phyloP scores from a whole-genome alignment of 345 rosid species.

The Bruguiera gymnorhiza region DNA sequence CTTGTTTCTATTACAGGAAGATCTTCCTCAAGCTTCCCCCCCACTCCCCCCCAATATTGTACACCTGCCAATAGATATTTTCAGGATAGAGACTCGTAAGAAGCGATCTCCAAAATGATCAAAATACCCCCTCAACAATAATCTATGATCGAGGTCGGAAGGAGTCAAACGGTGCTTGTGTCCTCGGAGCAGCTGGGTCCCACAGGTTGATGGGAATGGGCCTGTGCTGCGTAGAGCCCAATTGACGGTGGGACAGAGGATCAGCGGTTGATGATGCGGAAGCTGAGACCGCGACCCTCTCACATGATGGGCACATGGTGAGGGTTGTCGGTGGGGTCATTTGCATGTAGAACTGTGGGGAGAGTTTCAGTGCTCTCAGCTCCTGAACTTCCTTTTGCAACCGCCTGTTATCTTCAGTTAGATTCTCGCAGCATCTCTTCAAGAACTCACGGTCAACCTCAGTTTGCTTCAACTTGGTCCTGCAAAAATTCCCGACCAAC shows the following conservation, averaged over 20 bases:
- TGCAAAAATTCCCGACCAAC: constrained; percentile 18
- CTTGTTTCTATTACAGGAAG: constrained; percentile 12
- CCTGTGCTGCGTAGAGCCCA: constrained; percentile 18
- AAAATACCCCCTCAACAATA: constrained; percentile 16
- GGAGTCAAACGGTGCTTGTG: constrained; percentile 44
- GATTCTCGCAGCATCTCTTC: constrained; percentile 91
- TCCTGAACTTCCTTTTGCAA: constrained; percentile 92
- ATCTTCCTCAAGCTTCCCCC: neutral
- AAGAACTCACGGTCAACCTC: constrained; percentile 98
- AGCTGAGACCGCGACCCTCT: constrained; percentile 77
- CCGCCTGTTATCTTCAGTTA: constrained; percentile 95
- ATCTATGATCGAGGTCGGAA: constrained; percentile 53
- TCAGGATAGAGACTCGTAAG: neutral
- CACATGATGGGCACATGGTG: constrained; percentile 98
- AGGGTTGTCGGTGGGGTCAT: constrained; percentile 98
- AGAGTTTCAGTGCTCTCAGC: constrained; percentile 87
- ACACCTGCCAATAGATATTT: constrained; percentile 9
- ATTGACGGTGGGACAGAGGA: constrained; percentile 23
- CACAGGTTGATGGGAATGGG: constrained; percentile 46
- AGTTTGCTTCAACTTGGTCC: constrained; percentile 97
- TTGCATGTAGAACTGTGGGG: constrained; percentile 98
- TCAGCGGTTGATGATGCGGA: constrained; percentile 33
- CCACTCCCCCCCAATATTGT: neutral
- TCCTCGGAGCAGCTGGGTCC: constrained; percentile 36
- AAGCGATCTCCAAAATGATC: constrained; percentile 17